These are phyloP conservation scores for Ramularia collo-cygni DNA, from an alignment of 2,329 filamentous ascomycete genomes.

Conservation along the genomic window DNA sequence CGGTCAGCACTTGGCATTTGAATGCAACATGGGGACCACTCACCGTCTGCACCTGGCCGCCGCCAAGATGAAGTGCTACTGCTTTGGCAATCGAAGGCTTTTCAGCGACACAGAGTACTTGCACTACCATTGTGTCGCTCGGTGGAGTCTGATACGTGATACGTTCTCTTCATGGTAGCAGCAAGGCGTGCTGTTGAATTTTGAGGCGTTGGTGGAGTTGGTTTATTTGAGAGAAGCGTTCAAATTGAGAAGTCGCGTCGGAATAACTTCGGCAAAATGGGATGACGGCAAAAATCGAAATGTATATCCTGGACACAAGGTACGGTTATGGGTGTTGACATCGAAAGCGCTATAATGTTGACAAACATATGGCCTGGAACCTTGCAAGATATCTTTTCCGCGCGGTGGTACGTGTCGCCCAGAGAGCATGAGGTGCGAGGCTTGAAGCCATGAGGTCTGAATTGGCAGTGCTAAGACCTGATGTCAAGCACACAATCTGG, in stretches of 20 bases:
- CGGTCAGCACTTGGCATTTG: constrained; percentile 4
- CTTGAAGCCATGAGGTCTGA: too few relatives aligned
- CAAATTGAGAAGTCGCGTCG: not conserved
- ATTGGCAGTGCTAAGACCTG: too few relatives aligned
- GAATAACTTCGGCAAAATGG: too few relatives aligned
- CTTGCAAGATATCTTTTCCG: too few relatives aligned
- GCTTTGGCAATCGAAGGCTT: constrained; percentile 95
- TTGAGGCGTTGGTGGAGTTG: not conserved
- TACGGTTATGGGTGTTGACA: too few relatives aligned
- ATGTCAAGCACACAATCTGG: too few relatives aligned
- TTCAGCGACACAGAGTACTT: constrained; percentile 70
- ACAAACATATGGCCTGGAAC: too few relatives aligned
- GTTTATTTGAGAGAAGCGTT: not conserved
- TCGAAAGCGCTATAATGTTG: too few relatives aligned
- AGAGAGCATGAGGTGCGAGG: too few relatives aligned
- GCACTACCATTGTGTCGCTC: constrained; percentile 35
- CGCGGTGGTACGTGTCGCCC: too few relatives aligned
- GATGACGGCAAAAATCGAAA: too few relatives aligned
- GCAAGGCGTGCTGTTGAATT: not conserved
- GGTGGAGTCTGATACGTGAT: not conserved
- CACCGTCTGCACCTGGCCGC: constrained; percentile 65
- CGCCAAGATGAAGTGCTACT: constrained; percentile 81
- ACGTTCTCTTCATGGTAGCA: constrained; percentile 1
- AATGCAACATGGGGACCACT: constrained; percentile 29
- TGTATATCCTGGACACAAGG: too few relatives aligned